phyloP scores from a whole-genome alignment of 208 protist genomes.

The Giardia duodenalis region DNA sequence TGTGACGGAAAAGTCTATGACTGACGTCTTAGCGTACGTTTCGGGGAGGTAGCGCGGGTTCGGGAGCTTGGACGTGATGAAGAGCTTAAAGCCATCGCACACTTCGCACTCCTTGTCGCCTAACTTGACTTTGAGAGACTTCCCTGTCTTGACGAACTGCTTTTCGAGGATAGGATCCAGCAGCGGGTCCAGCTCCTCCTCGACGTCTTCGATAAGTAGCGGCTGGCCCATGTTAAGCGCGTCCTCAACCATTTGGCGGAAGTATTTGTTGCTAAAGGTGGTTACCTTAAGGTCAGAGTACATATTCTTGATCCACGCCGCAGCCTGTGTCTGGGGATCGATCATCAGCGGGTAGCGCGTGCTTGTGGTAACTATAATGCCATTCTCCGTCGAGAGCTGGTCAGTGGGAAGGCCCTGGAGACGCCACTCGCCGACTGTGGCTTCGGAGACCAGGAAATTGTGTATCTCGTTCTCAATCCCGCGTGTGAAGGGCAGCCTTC shows the following conservation, averaged over 20 bases:
- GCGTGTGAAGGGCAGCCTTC: slow-evolving; percentile 51
- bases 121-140: slow-evolving; percentile 58
- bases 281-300: slow-evolving; percentile 63
- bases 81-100: slow-evolving; percentile 56
- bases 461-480: slow-evolving; percentile 66
- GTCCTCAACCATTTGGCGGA: slow-evolving; percentile 73
- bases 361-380: slow-evolving; percentile 77
- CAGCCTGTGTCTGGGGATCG: slow-evolving; percentile 88
- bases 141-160: slow-evolving; percentile 61
- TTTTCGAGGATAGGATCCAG: slow-evolving; percentile 90
- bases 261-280: slow-evolving; percentile 69
- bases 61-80: slow-evolving; percentile 85
- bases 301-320: slow-evolving; percentile 73
- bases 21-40: slow-evolving; percentile 79
- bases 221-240: slow-evolving; percentile 62
- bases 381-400: slow-evolving; percentile 92
- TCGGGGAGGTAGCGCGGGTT: slow-evolving; percentile 93
- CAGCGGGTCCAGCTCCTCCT: slow-evolving; percentile 81
- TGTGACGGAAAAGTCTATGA: slow-evolving; percentile 98
- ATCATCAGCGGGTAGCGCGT: slow-evolving; percentile 83
- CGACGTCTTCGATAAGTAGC: slow-evolving; percentile 79
- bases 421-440: slow-evolving; percentile 84
- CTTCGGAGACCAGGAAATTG: slow-evolving; percentile 79
- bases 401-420: slow-evolving; percentile 87
- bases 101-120: slow-evolving; percentile 56